Conservation (phyloP, 768 basidiomycete species). For the Leccinum incarnatum region DNA sequence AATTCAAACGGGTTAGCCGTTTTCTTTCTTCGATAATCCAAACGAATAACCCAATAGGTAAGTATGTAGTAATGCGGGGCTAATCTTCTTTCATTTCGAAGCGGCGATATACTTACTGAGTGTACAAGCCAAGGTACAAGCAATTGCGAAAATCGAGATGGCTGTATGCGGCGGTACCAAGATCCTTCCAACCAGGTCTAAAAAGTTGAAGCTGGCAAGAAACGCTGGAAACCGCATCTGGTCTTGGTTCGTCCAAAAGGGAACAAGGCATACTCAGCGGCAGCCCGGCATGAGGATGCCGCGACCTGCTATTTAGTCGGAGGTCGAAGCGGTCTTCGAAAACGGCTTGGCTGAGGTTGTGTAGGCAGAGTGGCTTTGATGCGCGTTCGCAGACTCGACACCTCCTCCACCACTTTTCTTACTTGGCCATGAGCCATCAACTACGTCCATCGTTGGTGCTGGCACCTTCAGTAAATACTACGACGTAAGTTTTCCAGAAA, state of each 20-base stretch:
- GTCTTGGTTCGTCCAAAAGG: constrained; percentile 1
- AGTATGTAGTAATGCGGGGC: neutral
- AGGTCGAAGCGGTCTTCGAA: constrained; percentile 27
- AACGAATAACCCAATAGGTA: neutral
- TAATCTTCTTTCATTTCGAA: constrained; percentile 19
- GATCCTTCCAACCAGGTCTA: neutral
- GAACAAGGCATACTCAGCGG: constrained; percentile 20
- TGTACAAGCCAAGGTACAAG: too few species aligned
- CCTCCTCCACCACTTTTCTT: constrained; percentile 27
- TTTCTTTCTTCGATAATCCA: neutral
- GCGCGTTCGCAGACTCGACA: constrained; percentile 27
- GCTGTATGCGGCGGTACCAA: neutral
- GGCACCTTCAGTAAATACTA: constrained; percentile 81
- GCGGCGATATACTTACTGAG: neutral
- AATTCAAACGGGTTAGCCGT: neutral
- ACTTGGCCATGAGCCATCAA: constrained; percentile 54
- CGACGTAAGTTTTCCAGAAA: constrained; percentile 53
- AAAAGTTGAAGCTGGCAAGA: neutral
- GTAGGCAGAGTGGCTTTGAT: constrained; percentile 34
- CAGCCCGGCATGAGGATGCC: constrained; percentile 24
- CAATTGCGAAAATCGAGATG: neutral
- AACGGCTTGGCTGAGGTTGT: constrained; percentile 28
- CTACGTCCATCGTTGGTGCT: constrained; percentile 68
- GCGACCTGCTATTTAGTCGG: constrained; percentile 10
- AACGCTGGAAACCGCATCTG: neutral